Evolutionary conservation across 2,329 filamentous ascomycete species (phyloP).

Genomic region (Xylariaceae sp.): DNA sequence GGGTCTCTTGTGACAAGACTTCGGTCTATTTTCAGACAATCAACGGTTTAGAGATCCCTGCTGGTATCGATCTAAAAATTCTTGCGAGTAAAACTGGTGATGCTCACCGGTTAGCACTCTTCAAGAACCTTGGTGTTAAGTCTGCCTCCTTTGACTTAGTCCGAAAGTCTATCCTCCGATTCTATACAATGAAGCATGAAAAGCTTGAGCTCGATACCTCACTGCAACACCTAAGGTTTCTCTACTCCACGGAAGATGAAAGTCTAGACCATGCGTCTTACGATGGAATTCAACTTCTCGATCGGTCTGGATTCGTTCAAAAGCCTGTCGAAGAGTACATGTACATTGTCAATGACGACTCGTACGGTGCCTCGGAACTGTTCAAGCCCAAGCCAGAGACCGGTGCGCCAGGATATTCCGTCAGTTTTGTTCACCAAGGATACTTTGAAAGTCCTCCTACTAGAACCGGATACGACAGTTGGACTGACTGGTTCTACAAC

Average conservation of each 20-base stretch:
- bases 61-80: conserved; percentile 10
- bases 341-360: conserved; percentile 14
- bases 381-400: conserved; percentile 11
- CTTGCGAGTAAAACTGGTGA: conserved; percentile 8
- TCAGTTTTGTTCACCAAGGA: conserved; percentile 10
- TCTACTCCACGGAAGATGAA: conserved; percentile 15
- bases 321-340: not conserved
- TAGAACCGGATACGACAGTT: not conserved
- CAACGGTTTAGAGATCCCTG: conserved; percentile 14
- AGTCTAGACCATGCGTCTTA: not conserved
- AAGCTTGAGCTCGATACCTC: conserved; percentile 6
- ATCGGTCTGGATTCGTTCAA: not conserved
- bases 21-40: conserved; percentile 15
- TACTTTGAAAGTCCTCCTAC: conserved; percentile 10
- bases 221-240: conserved; percentile 17
- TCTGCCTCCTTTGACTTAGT: not conserved
- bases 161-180: conserved; percentile 10
- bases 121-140: conserved; percentile 5
- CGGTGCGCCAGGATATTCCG: conserved; percentile 6
- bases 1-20: conserved; percentile 10
- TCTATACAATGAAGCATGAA: conserved; percentile 2
- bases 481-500: conserved; percentile 11
- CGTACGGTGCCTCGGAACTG: conserved; percentile 17
- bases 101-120: not conserved
- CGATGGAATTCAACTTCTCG: not conserved